A percentile compares a stretch with the other conserved stretches of the same genome.
Conservation (phyloP, 1,284 basidiomycete genomes). For the Pseudozyma pruni region DNA sequence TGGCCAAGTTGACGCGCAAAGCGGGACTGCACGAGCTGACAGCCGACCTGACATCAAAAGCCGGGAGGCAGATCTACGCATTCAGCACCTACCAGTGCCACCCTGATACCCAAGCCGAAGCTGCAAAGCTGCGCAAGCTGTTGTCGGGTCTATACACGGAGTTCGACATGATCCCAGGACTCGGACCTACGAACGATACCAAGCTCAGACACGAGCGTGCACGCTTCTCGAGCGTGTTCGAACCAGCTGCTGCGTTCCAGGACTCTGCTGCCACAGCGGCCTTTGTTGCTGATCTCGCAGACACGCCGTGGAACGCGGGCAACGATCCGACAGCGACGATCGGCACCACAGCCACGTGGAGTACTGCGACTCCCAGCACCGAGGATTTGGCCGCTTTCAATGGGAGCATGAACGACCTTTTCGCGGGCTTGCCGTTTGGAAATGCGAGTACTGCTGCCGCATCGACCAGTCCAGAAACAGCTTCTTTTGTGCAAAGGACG, state of each 20-base stretch:
- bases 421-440: constrained; percentile 29
- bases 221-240: constrained; percentile 30
- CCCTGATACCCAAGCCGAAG: constrained; percentile 34
- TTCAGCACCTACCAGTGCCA: constrained; percentile 39
- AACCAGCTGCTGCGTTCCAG: constrained; percentile 19
- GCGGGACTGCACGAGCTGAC: constrained; percentile 37
- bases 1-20: constrained; percentile 30
- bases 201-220: constrained; percentile 24
- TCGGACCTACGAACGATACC: constrained; percentile 30
- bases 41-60: constrained; percentile 34
- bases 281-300: constrained; percentile 12
- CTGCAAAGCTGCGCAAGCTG: constrained; percentile 23
- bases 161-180: constrained; percentile 40
- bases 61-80: constrained; percentile 34
- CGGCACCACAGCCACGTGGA: constrained; percentile 19
- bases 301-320: constrained; percentile 21
- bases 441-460: constrained; percentile 7
- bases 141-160: constrained; percentile 23
- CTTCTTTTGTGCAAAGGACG: constrained; percentile 17
- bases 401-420: constrained; percentile 26
- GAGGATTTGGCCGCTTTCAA: constrained; percentile 21
- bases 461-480: constrained; percentile 18
- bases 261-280: constrained; percentile 4
- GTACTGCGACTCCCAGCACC: constrained; percentile 15
- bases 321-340: background rate